phyloP scores from a whole-genome alignment of 352 stramenopile species.

The Thraustochytrium striatum region DNA sequence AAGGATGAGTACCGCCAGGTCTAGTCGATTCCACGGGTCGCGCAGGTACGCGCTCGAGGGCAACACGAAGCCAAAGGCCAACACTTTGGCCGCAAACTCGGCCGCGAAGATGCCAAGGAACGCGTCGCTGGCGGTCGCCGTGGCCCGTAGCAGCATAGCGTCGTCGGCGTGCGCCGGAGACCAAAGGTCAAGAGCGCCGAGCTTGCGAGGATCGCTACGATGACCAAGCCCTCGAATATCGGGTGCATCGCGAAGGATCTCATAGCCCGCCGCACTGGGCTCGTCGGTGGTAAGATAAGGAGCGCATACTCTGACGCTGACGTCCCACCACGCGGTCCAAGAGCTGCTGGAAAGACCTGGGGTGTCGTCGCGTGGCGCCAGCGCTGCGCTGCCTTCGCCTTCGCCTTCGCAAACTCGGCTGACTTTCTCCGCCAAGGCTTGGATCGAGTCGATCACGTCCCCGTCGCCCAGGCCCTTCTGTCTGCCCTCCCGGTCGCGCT shows the following conservation, averaged over 20 bases:
- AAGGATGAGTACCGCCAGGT: constrained; percentile 68
- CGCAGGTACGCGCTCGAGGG: constrained; percentile 73
- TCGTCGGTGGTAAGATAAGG: background rate
- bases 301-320: too few species aligned
- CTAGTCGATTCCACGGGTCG: constrained; percentile 73
- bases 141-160: background rate
- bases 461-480: background rate
- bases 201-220: constrained; percentile 45
- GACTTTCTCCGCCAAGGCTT: too few species aligned
- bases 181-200: constrained; percentile 51
- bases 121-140: background rate
- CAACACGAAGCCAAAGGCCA: constrained; percentile 69
- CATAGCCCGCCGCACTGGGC: background rate
- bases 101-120: constrained; percentile 70
- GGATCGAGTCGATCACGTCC: too few species aligned
- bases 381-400: too few species aligned
- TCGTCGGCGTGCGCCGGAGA: background rate
- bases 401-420: too few species aligned
- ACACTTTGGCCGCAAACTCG: constrained; percentile 74
- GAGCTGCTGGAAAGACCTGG: too few species aligned
- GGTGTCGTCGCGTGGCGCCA: too few species aligned
- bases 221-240: constrained; percentile 38
- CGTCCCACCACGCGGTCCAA: too few species aligned
- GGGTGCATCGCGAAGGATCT: constrained; percentile 59
- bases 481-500: background rate